These are phyloP conservation scores for Pestalotiopsis sp. DNA, from an alignment of 2,329 filamentous ascomycete species.

Conservation along the genomic window DNA sequence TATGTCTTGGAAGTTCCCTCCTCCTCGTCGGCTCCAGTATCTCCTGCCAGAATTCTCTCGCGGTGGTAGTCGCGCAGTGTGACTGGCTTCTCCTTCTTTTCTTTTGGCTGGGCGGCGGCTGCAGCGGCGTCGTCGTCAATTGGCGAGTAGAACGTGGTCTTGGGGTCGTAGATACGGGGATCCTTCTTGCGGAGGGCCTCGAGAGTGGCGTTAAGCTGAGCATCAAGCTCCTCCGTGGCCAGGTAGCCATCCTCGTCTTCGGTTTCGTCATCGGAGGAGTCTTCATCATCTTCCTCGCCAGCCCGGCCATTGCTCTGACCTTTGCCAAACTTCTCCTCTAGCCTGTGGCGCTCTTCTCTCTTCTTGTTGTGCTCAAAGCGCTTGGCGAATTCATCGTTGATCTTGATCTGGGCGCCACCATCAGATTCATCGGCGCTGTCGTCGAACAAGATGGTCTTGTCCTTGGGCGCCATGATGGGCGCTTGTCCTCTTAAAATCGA, in stretches of 20 bases:
- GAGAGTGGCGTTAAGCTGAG: slow-evolving; percentile 84
- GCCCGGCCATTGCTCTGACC: slow-evolving; percentile 38
- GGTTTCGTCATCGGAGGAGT: slow-evolving; percentile 72
- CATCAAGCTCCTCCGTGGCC: slow-evolving; percentile 81
- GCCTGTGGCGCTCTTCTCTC: slow-evolving; percentile 77
- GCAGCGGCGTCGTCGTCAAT: slow-evolving; percentile 49
- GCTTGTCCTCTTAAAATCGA: not conserved
- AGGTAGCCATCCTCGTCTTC: slow-evolving; percentile 92
- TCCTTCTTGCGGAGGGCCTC: slow-evolving; percentile 89
- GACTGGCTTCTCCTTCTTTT: slow-evolving; percentile 80
- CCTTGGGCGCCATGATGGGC: slow-evolving; percentile 32
- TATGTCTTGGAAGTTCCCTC: slow-evolving; percentile 70
- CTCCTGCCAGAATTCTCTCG: slow-evolving; percentile 79
- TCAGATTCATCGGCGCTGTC: slow-evolving; percentile 55
- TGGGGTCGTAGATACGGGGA: slow-evolving; percentile 83
- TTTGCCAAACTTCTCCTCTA: slow-evolving; percentile 80
- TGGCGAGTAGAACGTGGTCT: slow-evolving; percentile 75
- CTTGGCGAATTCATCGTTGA: slow-evolving; percentile 88
- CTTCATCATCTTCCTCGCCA: slow-evolving; percentile 57
- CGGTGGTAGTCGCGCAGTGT: slow-evolving; percentile 89
- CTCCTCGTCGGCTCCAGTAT: slow-evolving; percentile 62
- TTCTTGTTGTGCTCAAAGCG: slow-evolving; percentile 98
- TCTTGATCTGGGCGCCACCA: slow-evolving; percentile 62
- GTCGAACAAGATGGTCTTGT: slow-evolving; percentile 52
- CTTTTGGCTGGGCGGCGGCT: slow-evolving; percentile 33